Percentiles rank a stretch among this genome's conserved stretches.
These are phyloP conservation scores for Diaporthe australafricana DNA, from an alignment of 2,329 filamentous ascomycete genomes.

Conservation along the genomic window DNA sequence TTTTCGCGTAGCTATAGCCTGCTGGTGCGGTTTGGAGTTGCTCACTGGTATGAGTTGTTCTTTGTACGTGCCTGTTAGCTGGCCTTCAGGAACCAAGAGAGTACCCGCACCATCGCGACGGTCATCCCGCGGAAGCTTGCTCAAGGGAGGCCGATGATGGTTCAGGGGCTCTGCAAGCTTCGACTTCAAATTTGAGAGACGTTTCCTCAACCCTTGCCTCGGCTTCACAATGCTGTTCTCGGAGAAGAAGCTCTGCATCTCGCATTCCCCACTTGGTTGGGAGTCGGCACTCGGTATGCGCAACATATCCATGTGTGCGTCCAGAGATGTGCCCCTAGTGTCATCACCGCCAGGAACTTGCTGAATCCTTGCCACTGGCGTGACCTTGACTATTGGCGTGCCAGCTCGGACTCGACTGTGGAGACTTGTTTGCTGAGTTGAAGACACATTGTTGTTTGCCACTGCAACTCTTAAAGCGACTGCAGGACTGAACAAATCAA, in stretches of 20 bases:
- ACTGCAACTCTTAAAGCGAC: neutral
- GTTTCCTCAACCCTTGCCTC: slow-evolving; percentile 41
- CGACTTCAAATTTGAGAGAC: slow-evolving; percentile 42
- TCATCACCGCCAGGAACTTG: slow-evolving; percentile 9
- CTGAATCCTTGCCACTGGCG: slow-evolving; percentile 16
- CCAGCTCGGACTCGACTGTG: neutral
- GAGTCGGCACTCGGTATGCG: slow-evolving; percentile 8
- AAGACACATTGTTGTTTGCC: neutral
- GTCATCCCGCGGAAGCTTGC: neutral
- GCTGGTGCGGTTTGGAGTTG: neutral
- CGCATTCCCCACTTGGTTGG: slow-evolving; percentile 16
- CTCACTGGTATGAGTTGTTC: neutral
- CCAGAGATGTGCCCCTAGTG: slow-evolving; percentile 30
- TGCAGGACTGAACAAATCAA: slow-evolving; percentile 33
- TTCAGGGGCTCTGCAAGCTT: slow-evolving; percentile 40
- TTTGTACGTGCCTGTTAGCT: neutral
- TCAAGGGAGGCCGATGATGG: slow-evolving; percentile 7
- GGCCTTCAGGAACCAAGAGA: neutral
- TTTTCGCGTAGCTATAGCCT: neutral
- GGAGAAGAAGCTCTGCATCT: slow-evolving; percentile 39
- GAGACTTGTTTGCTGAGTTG: neutral
- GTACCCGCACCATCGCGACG: neutral
- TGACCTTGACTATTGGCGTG: neutral
- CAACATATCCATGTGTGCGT: slow-evolving; percentile 29
- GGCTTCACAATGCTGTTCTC: slow-evolving; percentile 35